Base-by-base conservation (phyloP, 345 rosid species). In the Euphorbia pulcherrima region DNA sequence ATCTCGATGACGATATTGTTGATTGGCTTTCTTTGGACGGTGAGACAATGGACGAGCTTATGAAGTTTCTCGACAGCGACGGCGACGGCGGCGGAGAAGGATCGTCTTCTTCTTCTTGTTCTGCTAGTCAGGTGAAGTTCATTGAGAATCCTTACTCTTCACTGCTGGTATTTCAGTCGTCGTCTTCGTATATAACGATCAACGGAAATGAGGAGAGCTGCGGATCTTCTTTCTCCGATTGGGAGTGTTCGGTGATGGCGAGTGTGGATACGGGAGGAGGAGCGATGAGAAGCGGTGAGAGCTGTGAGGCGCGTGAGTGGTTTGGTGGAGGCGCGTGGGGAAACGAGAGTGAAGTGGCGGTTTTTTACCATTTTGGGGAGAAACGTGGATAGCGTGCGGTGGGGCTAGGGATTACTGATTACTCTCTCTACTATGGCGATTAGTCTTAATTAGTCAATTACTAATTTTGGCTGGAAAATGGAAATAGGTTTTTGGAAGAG, bases 141-240 rank as follows among this genome's bases (percentile, higher is more conserved):
- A 81, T 80, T 71, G 90, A 86, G 57, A 77, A 87, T 59, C 95
- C 96, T 5, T 85, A 84, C 85, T 77, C 86, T 20, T 68, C 83
- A 28, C 64, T 78, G 69, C 35, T 83, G 72, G 57, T 75, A 16
- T 83, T 83, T 29, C 89, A 83, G 80, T 79, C 86, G 3, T 87
- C 82, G 6, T 81, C 88, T 21, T 83, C 88, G 4, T 87, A 82
- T 82, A 53, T 88, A 60, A 91, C 97, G 67, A 88, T 88, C 75
- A 84, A 91, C 85, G 91, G 86, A 53, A 88, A 91, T 78, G 97
- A 91, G 60, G 96, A 91, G 80, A 87, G 80, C 72, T 91, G 96
- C 72, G 97, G 97, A 0, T 82, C 97, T 14, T 91, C 97, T 26
- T 91, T 84, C 53, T 87, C 97, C 6, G 92, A 84, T 55, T 71